Base-by-base conservation (phyloP, 345 rosid species). In the Syzygium aromaticum region DNA sequence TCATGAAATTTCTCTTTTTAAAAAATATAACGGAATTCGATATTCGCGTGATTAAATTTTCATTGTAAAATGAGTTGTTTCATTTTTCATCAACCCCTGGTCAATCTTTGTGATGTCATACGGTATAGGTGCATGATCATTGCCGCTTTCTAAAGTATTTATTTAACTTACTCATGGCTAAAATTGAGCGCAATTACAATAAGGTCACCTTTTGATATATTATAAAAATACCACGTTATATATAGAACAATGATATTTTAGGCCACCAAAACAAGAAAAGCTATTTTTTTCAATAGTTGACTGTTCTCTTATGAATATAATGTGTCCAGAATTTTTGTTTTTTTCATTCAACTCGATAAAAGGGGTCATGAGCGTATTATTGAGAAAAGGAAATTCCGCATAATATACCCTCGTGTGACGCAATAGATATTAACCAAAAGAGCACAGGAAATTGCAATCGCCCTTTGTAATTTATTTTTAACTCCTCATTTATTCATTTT, bases 31-130 rank as follows among this genome's bases (percentile, higher is more conserved):
- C 0, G 2, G 8, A 30, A 30, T 67, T 30, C 6, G 23, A 67
- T 30, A 17, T 30, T 30, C 17, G 12, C 3, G 38, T 33, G 46
- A 73, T 73, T 33, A 4, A 0, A 46, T 22, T 33, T 9, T 23
- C 46, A 8, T 0, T 17, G 27, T 0, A 67, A 73, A 33, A 9
- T 73, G 25, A 6, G 0, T 67, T 19, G 9, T 16, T 16, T 7
- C 77, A 7, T 28, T 30, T 54, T 67, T 30, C 78, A 33, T 33
- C 1, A 8, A 38, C 46, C 22, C 23, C 12, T 30, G 7, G 27
- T 43, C 46, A 8, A 2, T 30, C 0, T 1, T 28, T 28, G 0
- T 28, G 11, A n/a, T 6, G 5, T n/a, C 0, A 1, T 3, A 43
- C 46, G 8, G 19, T n/a, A n/a, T 13, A 14, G 8, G 17, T 13